Base-by-base conservation (phyloP, 371 early-diverging fungal genomes). In the Smittium culicis region DNA sequence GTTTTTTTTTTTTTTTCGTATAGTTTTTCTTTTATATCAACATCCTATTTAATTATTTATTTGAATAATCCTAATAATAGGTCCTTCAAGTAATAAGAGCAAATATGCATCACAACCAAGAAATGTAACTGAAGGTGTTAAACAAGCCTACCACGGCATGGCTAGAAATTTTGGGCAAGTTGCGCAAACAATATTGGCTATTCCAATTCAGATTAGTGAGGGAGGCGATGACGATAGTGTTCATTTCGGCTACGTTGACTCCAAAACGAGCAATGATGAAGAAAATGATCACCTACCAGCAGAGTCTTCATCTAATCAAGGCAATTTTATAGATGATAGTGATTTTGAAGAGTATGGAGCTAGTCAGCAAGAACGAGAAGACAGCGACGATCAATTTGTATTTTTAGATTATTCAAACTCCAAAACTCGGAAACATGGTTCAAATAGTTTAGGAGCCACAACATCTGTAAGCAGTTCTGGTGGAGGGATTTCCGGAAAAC, bases 151-250 rank as follows among this genome's bases (percentile, higher is more conserved):
- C 70, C 80, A 83, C 57, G 88, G 87, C 63, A 70, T 96, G 64
- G 81, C 84, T 57, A 80, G 82, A 72, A 90, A 90, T 66, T 72
- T 94, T 29, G 85, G 85, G 28, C 81, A 85, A 1, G 93, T 95
- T 0, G 87, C 90, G 30, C 82, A 87, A 66, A 93, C 94, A 1
- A 87, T 95, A 20, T 79, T 91, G 76, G 91, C 95, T 0, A 90
- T 94, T 1, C 96, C 96, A 0, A 84, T 86, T 64, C 87, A 90
- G 63, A n/a, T n/a, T n/a, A n/a, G n/a, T n/a, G 82, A 87, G n/a
- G 81, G 87, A 62, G 90, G 90, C 66, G 78, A 75, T 45, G 45
- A 45, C 20, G 8, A 14, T 45, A 20, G 20, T 45, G 45, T 45
- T 45, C 14, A 20, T 14, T 45, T 45, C 20, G 54, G 61, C 16